These are phyloP conservation scores for Ochetophila trinervis DNA, from an alignment of 306 rosid genomes.

Conservation along the genomic window DNA sequence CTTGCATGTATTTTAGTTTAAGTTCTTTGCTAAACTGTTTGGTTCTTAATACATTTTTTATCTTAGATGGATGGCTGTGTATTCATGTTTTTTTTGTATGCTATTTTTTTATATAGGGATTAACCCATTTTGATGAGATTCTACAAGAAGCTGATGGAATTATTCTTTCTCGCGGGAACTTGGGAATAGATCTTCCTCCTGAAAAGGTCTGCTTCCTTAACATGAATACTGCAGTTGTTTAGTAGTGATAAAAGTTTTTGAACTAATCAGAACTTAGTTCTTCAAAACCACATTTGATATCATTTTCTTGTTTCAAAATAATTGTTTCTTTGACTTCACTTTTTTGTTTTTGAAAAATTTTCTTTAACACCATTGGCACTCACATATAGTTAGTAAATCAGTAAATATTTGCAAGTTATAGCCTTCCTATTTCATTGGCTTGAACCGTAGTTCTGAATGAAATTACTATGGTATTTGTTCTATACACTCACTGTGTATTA, in stretches of 20 bases:
- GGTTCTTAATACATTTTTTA: neutral
- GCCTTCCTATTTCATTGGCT: too few species aligned
- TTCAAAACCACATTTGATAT: neutral
- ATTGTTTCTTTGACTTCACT: neutral
- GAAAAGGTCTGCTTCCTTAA: conserved; percentile 38
- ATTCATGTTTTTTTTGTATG: neutral
- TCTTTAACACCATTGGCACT: too few species aligned
- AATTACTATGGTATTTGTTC: too few species aligned
- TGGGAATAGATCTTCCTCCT: conserved; percentile 59
- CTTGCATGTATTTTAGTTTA: neutral
- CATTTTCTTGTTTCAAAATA: neutral
- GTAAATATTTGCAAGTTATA: neutral
- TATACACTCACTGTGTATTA: too few species aligned
- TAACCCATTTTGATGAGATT: conserved; percentile 48
- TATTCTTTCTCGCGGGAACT: conserved; percentile 54
- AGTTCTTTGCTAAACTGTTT: neutral
- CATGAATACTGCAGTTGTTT: neutral
- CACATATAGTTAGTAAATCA: neutral
- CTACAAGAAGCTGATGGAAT: conserved; percentile 58
- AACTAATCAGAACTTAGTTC: neutral
- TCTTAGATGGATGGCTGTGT: neutral
- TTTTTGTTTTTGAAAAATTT: neutral
- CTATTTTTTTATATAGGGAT: conserved; percentile 30
- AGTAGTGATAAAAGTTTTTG: neutral
- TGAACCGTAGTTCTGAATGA: too few species aligned